Percentiles rank a stretch among this genome's conserved stretches.
phyloP scores from a whole-genome alignment of 1,139 yeast genomes.

The Pichia norvegensis region DNA sequence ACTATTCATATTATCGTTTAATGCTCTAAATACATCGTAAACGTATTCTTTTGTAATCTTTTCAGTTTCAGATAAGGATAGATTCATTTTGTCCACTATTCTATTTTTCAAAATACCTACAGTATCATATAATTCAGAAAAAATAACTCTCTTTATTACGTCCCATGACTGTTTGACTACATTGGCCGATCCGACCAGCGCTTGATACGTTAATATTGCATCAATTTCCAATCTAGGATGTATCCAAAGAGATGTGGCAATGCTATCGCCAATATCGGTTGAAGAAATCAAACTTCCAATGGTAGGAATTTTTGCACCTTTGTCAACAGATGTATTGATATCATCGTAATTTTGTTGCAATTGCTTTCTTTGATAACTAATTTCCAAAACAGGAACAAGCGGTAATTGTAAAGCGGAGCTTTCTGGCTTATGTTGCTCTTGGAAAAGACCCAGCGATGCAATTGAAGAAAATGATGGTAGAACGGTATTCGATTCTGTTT shows the following conservation, averaged over 20 bases:
- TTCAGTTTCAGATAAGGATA: slow-evolving; percentile 3
- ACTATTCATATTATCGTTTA: slow-evolving; percentile 8
- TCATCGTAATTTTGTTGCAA: slow-evolving; percentile 5
- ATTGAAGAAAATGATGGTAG: slow-evolving; percentile 6
- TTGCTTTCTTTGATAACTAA: slow-evolving; percentile 7
- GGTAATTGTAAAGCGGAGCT: slow-evolving; percentile 2
- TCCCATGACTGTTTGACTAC: slow-evolving; percentile 17
- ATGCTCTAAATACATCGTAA: slow-evolving; percentile 12
- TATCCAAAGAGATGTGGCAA: slow-evolving; percentile 26
- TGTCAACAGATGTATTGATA: not conserved
- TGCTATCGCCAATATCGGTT: not conserved
- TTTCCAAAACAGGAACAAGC: slow-evolving; percentile 10
- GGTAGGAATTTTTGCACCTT: not conserved
- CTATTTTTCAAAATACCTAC: slow-evolving; percentile 12
- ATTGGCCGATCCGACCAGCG: slow-evolving; percentile 20
- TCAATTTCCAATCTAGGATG: slow-evolving; percentile 26
- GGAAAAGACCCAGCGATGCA: not conserved
- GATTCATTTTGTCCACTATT: slow-evolving; percentile 20
- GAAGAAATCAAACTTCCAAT: not conserved
- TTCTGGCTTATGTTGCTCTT: not conserved
- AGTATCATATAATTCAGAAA: slow-evolving; percentile 22
- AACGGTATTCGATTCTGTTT: not conserved
- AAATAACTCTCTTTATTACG: slow-evolving; percentile 19
- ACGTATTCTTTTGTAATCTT: slow-evolving; percentile 6
- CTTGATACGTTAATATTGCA: slow-evolving; percentile 25